A percentile compares a stretch with the other conserved stretches of the same genome.
Conservation (phyloP, 495 filamentous ascomycete genomes). For the Daldinia bambusicola region DNA sequence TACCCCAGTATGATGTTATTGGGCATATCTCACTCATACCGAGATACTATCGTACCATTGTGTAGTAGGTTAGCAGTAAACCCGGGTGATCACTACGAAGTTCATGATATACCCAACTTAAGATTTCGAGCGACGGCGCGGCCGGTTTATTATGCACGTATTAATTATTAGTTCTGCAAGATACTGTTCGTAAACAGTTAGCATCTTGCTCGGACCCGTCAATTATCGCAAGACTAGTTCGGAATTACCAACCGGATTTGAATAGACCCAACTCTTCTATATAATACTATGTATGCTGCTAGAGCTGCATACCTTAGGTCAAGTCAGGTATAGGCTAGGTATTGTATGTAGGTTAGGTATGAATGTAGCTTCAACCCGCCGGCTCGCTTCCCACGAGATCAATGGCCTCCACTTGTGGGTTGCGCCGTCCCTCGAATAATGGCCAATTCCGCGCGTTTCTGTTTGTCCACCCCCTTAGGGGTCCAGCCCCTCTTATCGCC, state of each 20-base stretch:
- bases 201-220: conserved; percentile 24
- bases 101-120: conserved; percentile 1
- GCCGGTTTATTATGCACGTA: background rate
- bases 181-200: conserved; percentile 12
- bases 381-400: conserved; percentile 41
- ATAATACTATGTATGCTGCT: too few species aligned
- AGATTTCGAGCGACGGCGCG: conserved; percentile 14
- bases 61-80: too few species aligned
- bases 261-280: conserved; percentile 4
- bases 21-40: too few species aligned
- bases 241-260: conserved; percentile 40
- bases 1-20: background rate
- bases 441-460: conserved; percentile 29
- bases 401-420: conserved; percentile 37
- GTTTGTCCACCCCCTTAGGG: conserved; percentile 14
- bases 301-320: too few species aligned
- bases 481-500: conserved; percentile 22
- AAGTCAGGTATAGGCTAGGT: too few species aligned
- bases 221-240: conserved; percentile 34
- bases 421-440: conserved; percentile 33
- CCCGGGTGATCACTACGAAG: background rate
- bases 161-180: background rate
- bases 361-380: conserved; percentile 20
- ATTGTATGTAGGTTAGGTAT: too few species aligned
- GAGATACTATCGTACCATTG: background rate